These are phyloP conservation scores for Vitis amurensis DNA, from an alignment of 164 flowering plant genomes.

Conservation along the genomic window DNA sequence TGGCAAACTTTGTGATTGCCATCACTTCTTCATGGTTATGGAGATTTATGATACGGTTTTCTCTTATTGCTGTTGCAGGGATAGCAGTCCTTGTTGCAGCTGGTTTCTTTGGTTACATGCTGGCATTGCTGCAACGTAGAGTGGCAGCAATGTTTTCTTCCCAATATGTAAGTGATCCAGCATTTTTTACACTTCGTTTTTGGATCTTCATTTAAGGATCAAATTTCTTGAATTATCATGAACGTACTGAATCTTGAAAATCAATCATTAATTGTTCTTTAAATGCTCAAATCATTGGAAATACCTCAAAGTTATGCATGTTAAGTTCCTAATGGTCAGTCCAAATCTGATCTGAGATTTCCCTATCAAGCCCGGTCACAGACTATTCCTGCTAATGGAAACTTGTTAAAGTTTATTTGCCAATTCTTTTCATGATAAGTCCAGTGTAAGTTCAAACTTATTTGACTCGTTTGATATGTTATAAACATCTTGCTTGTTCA, in stretches of 20 bases:
- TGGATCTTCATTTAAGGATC: not conserved
- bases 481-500: not conserved
- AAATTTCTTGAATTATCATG: not conserved
- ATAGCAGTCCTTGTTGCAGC: conserved; percentile 51
- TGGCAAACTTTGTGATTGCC: not conserved
- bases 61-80: conserved; percentile 31
- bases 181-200: not conserved
- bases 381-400: no score
- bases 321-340: no score
- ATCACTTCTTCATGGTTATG: not conserved
- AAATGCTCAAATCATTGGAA: no score
- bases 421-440: no score
- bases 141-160: conserved; percentile 47
- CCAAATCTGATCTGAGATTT: no score
- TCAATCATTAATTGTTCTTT: no score
- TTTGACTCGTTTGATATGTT: no score
- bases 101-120: conserved; percentile 54
- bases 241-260: no score
- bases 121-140: conserved; percentile 56
- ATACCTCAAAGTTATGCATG: no score
- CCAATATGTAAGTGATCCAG: conserved; percentile 25
- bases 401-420: no score
- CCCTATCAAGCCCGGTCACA: no score
- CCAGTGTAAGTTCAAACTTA: no score
- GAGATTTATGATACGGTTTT: not conserved